A percentile compares a stretch with the other conserved stretches of the same genome.
These are phyloP conservation scores for Colletotrichum australisinense DNA, from an alignment of 2,329 filamentous ascomycete species.

Conservation along the genomic window DNA sequence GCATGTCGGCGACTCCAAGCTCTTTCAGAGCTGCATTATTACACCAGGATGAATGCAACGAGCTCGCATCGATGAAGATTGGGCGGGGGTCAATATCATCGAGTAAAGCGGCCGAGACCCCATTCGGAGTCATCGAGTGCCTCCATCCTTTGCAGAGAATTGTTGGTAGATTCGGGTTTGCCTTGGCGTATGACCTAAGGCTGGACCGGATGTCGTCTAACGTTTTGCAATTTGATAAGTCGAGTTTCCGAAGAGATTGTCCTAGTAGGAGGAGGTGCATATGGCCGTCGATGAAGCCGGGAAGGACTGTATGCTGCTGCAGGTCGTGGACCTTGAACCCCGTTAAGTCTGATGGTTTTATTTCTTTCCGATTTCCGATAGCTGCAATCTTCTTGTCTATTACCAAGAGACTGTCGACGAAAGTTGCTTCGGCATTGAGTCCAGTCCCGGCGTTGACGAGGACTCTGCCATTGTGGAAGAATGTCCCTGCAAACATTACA, in stretches of 20 bases:
- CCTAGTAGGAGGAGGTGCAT: constrained; percentile 57
- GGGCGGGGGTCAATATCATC: constrained; percentile 57
- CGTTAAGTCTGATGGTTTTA: neutral
- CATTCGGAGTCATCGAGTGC: constrained; percentile 54
- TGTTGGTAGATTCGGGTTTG: constrained; percentile 48
- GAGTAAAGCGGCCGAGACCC: constrained; percentile 52
- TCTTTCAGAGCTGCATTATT: constrained; percentile 55
- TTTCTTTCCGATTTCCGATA: neutral
- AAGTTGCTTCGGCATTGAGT: constrained; percentile 35
- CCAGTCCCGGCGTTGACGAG: constrained; percentile 40
- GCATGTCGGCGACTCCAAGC: constrained; percentile 50
- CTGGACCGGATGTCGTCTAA: constrained; percentile 50
- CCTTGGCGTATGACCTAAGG: constrained; percentile 47
- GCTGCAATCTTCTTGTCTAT: constrained; percentile 5
- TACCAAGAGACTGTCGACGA: constrained; percentile 20
- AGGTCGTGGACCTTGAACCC: constrained; percentile 1
- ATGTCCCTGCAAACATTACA: neutral
- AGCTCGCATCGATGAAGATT: constrained; percentile 57
- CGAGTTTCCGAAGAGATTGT: constrained; percentile 51
- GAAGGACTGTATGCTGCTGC: constrained; percentile 39
- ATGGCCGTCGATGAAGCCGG: constrained; percentile 57
- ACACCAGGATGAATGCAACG: constrained; percentile 58
- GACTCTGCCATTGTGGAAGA: constrained; percentile 45
- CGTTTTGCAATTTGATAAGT: constrained; percentile 48
- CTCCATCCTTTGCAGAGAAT: constrained; percentile 57